Evolutionary conservation across 164 flowering plant genomes (phyloP).

Genomic region (Chimonanthus praecox): DNA sequence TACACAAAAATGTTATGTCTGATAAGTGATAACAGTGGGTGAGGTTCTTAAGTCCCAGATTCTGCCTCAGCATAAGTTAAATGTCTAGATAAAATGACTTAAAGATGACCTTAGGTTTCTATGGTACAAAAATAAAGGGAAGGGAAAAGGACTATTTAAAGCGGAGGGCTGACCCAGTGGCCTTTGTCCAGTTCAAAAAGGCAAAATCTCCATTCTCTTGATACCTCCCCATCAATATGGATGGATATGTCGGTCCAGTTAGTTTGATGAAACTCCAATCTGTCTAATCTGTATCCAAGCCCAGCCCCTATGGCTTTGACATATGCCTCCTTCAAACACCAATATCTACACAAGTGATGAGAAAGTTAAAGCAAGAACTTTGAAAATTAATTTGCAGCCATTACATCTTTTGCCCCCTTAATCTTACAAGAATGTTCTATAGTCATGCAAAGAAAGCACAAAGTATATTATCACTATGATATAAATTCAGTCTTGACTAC

Average conservation of each 20-base stretch:
- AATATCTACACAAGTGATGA: constrained; percentile 46
- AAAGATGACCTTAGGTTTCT: neutral
- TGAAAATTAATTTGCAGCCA: too few species aligned
- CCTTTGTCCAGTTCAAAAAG: constrained; percentile 40
- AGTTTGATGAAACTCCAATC: constrained; percentile 63
- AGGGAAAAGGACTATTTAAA: neutral
- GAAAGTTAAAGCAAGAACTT: neutral
- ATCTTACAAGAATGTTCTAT: neutral
- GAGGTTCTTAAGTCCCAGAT: neutral
- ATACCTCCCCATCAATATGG: constrained; percentile 36
- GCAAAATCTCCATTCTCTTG: constrained; percentile 65
- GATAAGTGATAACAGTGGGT: neutral
- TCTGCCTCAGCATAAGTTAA: neutral
- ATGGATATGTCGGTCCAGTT: constrained; percentile 54
- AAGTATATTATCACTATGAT: neutral
- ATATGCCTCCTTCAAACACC: constrained; percentile 90
- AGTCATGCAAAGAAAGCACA: neutral
- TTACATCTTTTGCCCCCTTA: neutral
- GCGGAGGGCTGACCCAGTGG: constrained; percentile 40
- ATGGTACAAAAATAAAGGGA: neutral
- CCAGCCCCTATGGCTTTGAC: constrained; percentile 80
- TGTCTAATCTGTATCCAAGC: constrained; percentile 39
- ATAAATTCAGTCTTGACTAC: neutral
- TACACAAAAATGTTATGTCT: neutral
- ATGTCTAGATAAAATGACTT: neutral